Evolutionary conservation across 106 monocot genomes (phyloP), one percentile per base, ranked within the genome.

Genomic region (Vanilla planifolia): DNA sequence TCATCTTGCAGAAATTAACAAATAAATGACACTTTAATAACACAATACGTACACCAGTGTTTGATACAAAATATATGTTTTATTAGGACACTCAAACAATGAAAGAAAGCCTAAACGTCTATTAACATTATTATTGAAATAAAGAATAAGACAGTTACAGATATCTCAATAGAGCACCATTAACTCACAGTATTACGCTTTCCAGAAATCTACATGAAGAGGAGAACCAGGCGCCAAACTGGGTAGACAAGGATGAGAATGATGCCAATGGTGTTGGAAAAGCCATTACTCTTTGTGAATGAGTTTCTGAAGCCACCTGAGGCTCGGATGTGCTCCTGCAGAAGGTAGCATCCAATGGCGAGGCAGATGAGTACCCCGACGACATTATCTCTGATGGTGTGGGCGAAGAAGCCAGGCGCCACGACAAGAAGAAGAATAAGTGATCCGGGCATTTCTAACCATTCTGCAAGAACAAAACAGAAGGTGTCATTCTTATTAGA

Each of bases 241-340:
- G 93, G 93, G 71, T 89, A 89, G 17, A 80, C 73, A 29, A 93
- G 52, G 3, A 93, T 64, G 47, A 93, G 67, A 57, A 93, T 22
- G 71, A 93, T 81, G 25, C 93, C 93, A 2, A 85, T 14, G 4
- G 79, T 51, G 79, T 93, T 93, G 24, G 82, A 93, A 20, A 85
- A 37, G 25, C 89, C 93, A 47, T 93, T 59, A 61, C 62, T 67
- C 77, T 82, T 81, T 1, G 79, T 82, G 72, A 89, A 80, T 6
- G 85, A 76, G 74, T 89, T 88, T 60, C 85, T 81, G 65, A 93
- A 93, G 21, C 93, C 79, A 14, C 85, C 93, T 0, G 93, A 89
- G 24, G 93, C 81, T 4, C 79, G 59, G 52, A 93, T 75, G 79
- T 93, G 93, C 74, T 93, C 85, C 51, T 89, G 93, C 17, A 93